Base-by-base conservation (phyloP, 495 filamentous ascomycete species). In the Bombardia bombarda region DNA sequence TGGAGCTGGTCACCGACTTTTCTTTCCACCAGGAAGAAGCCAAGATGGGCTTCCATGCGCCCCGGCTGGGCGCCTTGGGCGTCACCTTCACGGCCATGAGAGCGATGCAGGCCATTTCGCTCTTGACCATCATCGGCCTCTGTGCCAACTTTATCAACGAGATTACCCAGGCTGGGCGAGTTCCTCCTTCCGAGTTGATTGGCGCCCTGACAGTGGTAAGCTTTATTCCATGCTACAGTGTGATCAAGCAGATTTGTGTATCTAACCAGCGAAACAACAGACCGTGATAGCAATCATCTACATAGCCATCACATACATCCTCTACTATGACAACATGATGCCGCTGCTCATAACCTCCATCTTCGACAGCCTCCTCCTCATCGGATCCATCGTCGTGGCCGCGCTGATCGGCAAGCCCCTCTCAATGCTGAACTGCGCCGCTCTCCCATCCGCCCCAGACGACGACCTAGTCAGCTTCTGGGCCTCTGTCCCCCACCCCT, bases 101-200 rank as follows among this genome's bases (percentile, higher is more conserved):
- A 22, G 68, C 76, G 19, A 72, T 90, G 45, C 81, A 95, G 59
- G 68, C 74, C 36, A 67, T 80, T 38, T 81, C 74, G 17, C 79
- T 97, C 47, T 77, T 95, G 50, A 71, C 78, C 35, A 79, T 88
- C 49, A 83, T 95, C 53, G 87, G 87, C 39, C 77, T 95, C 48
- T 79, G 77, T 1, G 76, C 86, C 42, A 87, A 87, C 58, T 90
- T 95, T 67, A 80, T 95, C 56, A 75, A 78, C n/a, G 65, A 80
- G 22, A 86, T 94, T 45, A 74, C 88, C n/a, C 51, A 66, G 10
- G 70, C 62, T 22, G 72, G 80, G 35, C 71, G 75, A 28, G 70
- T 73, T 6, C 78, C 84, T 1, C 86, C 87, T 0, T 64, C 75
- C 4, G 77, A 89, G 39, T 67, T 97, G 7, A 76, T 95, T 13